phyloP scores from a whole-genome alignment of 345 rosid species.

The Erodium maritimum region DNA sequence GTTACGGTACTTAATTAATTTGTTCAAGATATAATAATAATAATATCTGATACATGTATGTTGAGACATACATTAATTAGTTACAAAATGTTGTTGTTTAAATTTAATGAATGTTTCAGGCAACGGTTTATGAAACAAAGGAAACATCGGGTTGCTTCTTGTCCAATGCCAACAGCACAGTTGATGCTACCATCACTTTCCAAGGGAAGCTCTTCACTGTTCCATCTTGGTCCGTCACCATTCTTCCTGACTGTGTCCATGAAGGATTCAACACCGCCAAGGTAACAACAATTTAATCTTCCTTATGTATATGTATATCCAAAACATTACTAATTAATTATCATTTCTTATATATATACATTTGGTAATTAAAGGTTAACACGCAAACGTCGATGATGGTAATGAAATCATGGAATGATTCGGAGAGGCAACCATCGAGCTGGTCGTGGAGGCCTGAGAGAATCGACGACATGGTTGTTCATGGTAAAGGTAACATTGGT shows the following conservation, averaged over 20 bases:
- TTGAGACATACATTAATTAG: too few species aligned
- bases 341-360: too few species aligned
- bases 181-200: constrained; percentile 36
- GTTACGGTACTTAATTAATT: constrained; percentile 16
- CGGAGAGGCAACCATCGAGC: constrained; percentile 10
- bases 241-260: constrained; percentile 47
- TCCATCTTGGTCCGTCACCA: constrained; percentile 66
- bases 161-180: constrained; percentile 24
- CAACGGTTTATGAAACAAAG: constrained; percentile 27
- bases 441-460: constrained; percentile 26
- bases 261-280: constrained; percentile 59
- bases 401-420: constrained; percentile 11
- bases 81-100: too few species aligned
- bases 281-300: too few species aligned
- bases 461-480: background rate
- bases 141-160: constrained; percentile 43
- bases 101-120: constrained; percentile 26
- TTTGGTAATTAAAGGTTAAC: too few species aligned
- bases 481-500: constrained; percentile 3
- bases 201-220: constrained; percentile 26
- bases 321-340: too few species aligned
- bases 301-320: too few species aligned
- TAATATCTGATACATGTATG: too few species aligned
- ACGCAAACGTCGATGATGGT: constrained; percentile 41
- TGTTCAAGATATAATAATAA: too few species aligned